Evolutionary conservation across 768 basidiomycete genomes (phyloP).

Genomic region (Mycena crocata): DNA sequence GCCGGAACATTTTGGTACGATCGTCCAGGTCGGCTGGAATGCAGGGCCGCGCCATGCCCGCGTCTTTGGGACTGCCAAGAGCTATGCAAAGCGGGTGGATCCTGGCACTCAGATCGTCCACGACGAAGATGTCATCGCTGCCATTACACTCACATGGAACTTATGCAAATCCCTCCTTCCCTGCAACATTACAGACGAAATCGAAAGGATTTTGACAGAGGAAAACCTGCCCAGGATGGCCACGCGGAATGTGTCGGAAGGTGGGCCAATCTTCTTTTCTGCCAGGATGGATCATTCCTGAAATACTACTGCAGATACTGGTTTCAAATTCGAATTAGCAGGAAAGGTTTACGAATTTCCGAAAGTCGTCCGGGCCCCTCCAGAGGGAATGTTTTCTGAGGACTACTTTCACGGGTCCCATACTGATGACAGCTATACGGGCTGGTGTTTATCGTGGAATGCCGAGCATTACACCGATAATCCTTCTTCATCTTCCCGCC

Average conservation of each 20-base stretch:
- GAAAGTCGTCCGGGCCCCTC: not conserved
- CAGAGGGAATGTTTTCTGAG: not conserved
- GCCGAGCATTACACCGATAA: not conserved
- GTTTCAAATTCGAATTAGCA: not conserved
- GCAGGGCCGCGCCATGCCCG: slow-evolving; percentile 14
- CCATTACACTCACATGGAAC: not conserved
- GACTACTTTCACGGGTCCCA: not conserved
- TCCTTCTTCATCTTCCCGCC: no score
- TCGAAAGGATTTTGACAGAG: not conserved
- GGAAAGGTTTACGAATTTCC: not conserved
- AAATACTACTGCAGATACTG: not conserved
- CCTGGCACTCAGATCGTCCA: not conserved
- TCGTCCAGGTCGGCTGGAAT: slow-evolving; percentile 21
- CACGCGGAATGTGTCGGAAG: slow-evolving; percentile 3
- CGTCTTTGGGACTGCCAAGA: slow-evolving; percentile 7
- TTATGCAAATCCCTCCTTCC: not conserved
- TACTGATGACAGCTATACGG: not conserved
- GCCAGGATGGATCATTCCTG: not conserved
- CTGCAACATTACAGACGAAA: not conserved
- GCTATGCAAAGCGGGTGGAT: slow-evolving; percentile 14
- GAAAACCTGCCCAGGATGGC: slow-evolving; percentile 1
- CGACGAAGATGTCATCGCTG: slow-evolving; percentile 5
- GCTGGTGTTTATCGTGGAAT: not conserved
- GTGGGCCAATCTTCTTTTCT: not conserved
- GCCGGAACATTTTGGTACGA: not conserved